Percentiles rank a stretch among this genome's conserved stretches.
phyloP scores from a whole-genome alignment of 2,329 filamentous ascomycete species.

The Hirsutella rhossiliensis region DNA sequence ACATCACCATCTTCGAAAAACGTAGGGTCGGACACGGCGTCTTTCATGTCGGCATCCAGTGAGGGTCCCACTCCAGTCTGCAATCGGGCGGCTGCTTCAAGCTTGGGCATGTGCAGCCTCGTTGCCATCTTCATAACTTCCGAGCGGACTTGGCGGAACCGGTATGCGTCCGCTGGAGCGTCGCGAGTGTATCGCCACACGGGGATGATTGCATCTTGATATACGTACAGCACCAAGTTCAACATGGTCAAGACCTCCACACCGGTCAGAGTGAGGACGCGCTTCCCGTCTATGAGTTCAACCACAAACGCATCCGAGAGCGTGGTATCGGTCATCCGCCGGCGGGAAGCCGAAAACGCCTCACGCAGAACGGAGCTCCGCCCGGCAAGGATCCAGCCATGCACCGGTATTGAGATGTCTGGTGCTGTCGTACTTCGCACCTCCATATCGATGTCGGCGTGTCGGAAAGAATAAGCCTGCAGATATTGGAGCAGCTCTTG shows the following conservation, averaged over 20 bases:
- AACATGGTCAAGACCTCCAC: conserved; percentile 69
- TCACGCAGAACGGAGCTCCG: conserved; percentile 59
- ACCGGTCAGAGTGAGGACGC: conserved; percentile 51
- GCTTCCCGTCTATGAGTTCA: conserved; percentile 31
- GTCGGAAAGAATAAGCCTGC: conserved; percentile 21
- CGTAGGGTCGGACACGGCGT: conserved; percentile 52
- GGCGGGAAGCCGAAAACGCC: conserved; percentile 45
- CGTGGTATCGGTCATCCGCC: conserved; percentile 4
- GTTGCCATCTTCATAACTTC: conserved; percentile 83
- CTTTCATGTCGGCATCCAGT: conserved; percentile 57
- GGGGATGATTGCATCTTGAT: conserved; percentile 68
- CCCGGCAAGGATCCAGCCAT: conserved; percentile 67
- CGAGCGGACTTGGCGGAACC: conserved; percentile 67
- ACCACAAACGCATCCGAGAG: conserved; percentile 17
- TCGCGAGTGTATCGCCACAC: conserved; percentile 74
- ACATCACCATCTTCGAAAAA: conserved; percentile 77
- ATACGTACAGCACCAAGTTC: conserved; percentile 69
- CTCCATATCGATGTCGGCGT: conserved; percentile 29
- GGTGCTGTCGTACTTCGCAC: conserved; percentile 50
- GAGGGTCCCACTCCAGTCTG: conserved; percentile 55
- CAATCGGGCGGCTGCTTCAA: conserved; percentile 68
- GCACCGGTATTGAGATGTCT: conserved; percentile 63
- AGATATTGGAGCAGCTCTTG: conserved; percentile 44
- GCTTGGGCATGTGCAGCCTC: conserved; percentile 52
- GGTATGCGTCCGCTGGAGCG: conserved; percentile 50